Percentiles rank a stretch among this genome's conserved stretches.
Evolutionary conservation across 2,329 filamentous ascomycete species (phyloP).

Genomic region (Sporothrix sp.): DNA sequence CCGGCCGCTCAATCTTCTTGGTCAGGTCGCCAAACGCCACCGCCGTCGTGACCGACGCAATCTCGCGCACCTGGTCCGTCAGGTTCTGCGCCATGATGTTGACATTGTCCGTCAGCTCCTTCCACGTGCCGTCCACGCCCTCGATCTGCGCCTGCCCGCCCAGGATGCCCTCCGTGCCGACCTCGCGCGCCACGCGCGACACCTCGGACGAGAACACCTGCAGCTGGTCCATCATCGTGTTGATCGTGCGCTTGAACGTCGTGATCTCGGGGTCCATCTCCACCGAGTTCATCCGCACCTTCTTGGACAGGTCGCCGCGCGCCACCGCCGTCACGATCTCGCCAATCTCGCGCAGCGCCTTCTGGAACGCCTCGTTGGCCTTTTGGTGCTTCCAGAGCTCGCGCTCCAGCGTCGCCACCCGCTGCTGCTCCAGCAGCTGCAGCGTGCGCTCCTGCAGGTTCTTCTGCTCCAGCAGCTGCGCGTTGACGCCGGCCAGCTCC

Average conservation of each 20-base stretch:
- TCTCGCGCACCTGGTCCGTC: constrained; percentile 76
- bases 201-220: constrained; percentile 96
- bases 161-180: constrained; percentile 89
- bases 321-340: constrained; percentile 96
- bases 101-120: constrained; percentile 85
- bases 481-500: constrained; percentile 75
- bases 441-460: constrained; percentile 75
- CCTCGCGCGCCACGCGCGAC: constrained; percentile 85
- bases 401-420: constrained; percentile 80
- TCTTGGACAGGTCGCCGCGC: constrained; percentile 90
- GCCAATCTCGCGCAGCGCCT: constrained; percentile 90
- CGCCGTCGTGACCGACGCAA: constrained; percentile 73
- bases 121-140: constrained; percentile 94
- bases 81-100: constrained; percentile 79
- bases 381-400: constrained; percentile 96
- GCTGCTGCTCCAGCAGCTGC: constrained; percentile 72
- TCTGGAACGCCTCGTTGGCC: constrained; percentile 97
- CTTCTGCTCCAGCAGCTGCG: constrained; percentile 77
- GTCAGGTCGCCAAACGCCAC: constrained; percentile 75
- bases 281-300: constrained; percentile 87
- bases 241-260: constrained; percentile 95
- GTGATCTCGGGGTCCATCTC: constrained; percentile 98
- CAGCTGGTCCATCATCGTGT: constrained; percentile 97
- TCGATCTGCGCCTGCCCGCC: constrained; percentile 90
- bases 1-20: constrained; percentile 74